These are phyloP conservation scores for Phlebopus sp. DNA, from an alignment of 1,284 basidiomycete genomes.

Conservation along the genomic window DNA sequence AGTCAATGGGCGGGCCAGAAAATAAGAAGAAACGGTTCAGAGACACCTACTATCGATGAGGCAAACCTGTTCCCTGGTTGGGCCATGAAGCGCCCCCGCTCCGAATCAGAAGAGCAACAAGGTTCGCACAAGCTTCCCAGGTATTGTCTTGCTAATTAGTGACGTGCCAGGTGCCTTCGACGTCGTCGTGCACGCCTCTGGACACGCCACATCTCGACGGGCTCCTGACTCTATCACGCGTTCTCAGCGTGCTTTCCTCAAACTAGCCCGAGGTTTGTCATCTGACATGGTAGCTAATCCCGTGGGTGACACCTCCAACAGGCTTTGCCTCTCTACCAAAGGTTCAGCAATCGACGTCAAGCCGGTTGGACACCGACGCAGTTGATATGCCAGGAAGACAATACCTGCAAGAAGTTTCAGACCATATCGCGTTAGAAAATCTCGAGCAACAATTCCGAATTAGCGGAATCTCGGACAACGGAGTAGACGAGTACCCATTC, in stretches of 20 bases:
- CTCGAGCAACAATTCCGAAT: conserved; percentile 25
- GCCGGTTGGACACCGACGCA: conserved; percentile 26
- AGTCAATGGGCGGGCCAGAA: conserved; percentile 50
- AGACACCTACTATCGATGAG: conserved; percentile 27
- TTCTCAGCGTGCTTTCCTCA: conserved; percentile 73
- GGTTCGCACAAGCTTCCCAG: conserved; percentile 13
- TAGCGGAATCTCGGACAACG: conserved; percentile 17
- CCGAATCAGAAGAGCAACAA: conserved; percentile 7
- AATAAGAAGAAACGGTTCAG: conserved; percentile 27
- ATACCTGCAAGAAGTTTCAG: conserved; percentile 60
- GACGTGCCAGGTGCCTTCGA: conserved; percentile 49
- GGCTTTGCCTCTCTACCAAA: conserved; percentile 66
- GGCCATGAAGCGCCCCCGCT: conserved; percentile 22
- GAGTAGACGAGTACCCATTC: conserved; percentile 17
- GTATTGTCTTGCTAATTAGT: neutral
- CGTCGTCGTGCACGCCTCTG: conserved; percentile 71
- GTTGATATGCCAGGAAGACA: conserved; percentile 42
- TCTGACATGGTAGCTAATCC: neutral
- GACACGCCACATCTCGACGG: conserved; percentile 65
- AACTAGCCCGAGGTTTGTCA: conserved; percentile 67
- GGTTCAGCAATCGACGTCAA: conserved; percentile 23
- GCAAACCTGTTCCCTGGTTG: conserved; percentile 36
- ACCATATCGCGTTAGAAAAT: conserved; percentile 53
- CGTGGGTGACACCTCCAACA: conserved; percentile 26
- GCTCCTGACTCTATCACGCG: conserved; percentile 63